Evolutionary conservation across 805 yeast genomes (phyloP), one percentile per base, ranked within the genome.

Genomic region (Saturnispora gosingensis): DNA sequence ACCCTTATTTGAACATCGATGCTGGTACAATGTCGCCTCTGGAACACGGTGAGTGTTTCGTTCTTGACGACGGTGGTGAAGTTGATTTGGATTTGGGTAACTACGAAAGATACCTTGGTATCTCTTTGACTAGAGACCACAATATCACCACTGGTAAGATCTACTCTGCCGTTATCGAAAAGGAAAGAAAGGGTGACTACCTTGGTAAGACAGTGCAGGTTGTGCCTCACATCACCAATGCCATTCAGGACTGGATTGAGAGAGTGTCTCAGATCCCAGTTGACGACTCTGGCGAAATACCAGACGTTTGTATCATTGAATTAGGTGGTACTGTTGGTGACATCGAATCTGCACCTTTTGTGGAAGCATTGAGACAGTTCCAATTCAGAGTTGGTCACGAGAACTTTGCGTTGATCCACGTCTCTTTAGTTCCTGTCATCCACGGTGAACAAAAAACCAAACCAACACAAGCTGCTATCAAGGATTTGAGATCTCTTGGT

Each of bases 11-110:
- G 95, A 93, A 93, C 73, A 88, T 93, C 60, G 99, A 93, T 73
- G 99, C 99, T 39, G 99, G 99, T 62, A 93, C 99, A 44, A 93
- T 93, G 99, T 88, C 97, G 42, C 99, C 99, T 22, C 75, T 93
- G 66, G 99, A 93, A 71, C 99, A 93, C 67, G 99, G 99, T 61
- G 99, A 93, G 71, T 96, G 96, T 67, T 93, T 93, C 67, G 98
- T 93, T 49, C 77, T 93, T 65, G 87, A 91, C 68, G 99, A 93
- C 67, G 99, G 99, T 69, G 99, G 99, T 62, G 99, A 93, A 72
- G 96, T 91, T 45, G 99, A 93, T 72, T 79, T 93, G 66, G 99
- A 93, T 73, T 76, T 93, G 60, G 99, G 99, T 67, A 93, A 93
- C 73, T 93, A 93, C 70, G 99, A 93, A 75, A 83, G 99, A 66